Conservation (phyloP, 768 basidiomycete genomes). For the Mycena alexandri region DNA sequence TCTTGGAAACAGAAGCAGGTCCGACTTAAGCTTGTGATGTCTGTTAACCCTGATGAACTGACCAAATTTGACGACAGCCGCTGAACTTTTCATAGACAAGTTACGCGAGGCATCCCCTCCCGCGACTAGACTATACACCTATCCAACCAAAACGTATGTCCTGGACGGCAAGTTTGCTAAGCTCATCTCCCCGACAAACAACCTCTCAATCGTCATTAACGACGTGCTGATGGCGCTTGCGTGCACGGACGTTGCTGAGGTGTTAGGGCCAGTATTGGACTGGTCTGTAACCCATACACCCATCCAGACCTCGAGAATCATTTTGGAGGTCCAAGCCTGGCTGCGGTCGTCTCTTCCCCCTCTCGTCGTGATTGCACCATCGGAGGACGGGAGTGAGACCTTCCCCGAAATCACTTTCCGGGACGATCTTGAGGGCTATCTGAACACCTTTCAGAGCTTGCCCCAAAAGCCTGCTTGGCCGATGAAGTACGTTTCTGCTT, state of each 20-base stretch:
- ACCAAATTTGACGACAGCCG: no score
- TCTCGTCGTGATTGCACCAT: not conserved
- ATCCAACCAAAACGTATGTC: no score
- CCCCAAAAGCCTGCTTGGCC: not conserved
- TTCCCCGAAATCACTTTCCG: not conserved
- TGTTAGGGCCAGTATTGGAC: not conserved
- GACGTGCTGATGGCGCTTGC: not conserved
- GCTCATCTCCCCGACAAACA: no score
- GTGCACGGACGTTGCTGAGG: not conserved
- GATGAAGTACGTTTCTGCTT: not conserved
- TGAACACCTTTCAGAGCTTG: not conserved
- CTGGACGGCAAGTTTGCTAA: no score
- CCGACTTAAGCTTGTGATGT: no score
- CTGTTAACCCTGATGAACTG: no score
- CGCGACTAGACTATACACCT: no score
- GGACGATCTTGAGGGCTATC: not conserved
- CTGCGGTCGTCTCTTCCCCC: not conserved
- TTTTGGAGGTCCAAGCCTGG: not conserved
- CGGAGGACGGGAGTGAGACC: not conserved
- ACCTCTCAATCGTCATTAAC: no score
- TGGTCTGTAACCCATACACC: not conserved
- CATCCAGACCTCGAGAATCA: not conserved
- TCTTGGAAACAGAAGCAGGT: no score
- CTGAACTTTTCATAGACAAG: no score
- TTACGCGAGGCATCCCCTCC: no score